Evolutionary conservation across 176 grass and related monocot species (phyloP).

Genomic region (Triticum urartu): DNA sequence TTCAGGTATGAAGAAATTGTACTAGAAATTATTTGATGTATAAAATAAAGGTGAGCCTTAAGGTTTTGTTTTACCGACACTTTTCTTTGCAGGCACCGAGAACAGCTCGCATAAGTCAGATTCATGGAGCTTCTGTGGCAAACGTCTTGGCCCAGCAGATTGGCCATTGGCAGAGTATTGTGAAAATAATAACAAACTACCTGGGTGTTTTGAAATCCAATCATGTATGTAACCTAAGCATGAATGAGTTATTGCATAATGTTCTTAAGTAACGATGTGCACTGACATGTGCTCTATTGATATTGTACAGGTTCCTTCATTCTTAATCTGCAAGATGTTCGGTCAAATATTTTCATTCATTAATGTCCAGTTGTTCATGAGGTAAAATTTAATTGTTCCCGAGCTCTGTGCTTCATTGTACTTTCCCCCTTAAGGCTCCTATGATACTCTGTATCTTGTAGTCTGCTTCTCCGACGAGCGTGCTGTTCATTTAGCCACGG

Average conservation of each 20-base stretch:
- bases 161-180: constrained; percentile 88
- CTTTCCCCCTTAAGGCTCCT: background rate
- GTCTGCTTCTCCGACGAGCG: constrained; percentile 33
- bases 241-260: background rate
- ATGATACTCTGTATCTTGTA: constrained; percentile 31
- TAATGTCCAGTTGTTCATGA: constrained; percentile 81
- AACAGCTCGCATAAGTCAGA: constrained; percentile 33
- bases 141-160: no score
- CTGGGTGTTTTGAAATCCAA: constrained; percentile 71
- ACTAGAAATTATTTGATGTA: background rate
- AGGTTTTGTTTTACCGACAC: background rate
- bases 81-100: constrained; percentile 58
- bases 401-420: background rate
- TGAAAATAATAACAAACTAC: constrained; percentile 71
- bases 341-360: constrained; percentile 80
- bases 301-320: constrained; percentile 63
- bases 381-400: constrained; percentile 31
- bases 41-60: no score
- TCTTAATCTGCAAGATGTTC: constrained; percentile 79
- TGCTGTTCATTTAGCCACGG: background rate
- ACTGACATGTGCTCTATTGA: constrained; percentile 10
- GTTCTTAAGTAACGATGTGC: background rate
- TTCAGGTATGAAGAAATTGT: constrained; percentile 41
- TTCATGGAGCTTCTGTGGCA: no score
- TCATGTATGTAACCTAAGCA: constrained; percentile 51